Evolutionary conservation across 306 rosid species (phyloP).

Genomic region (Albizia julibrissin): DNA sequence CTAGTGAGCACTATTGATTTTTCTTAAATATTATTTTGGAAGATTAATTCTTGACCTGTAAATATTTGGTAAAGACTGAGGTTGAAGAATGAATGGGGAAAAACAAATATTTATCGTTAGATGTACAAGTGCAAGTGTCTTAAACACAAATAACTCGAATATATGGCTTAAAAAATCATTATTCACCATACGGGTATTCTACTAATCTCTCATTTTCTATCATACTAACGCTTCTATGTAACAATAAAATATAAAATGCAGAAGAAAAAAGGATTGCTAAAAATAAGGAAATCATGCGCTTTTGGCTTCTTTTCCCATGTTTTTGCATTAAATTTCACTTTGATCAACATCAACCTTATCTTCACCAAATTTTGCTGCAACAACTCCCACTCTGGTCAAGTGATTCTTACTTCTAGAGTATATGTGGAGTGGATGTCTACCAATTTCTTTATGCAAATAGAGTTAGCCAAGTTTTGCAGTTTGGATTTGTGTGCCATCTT

Average conservation of each 20-base stretch:
- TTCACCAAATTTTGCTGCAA: neutral
- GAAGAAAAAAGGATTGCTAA: neutral
- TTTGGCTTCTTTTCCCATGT: neutral
- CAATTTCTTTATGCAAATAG: neutral
- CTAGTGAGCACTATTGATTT: neutral
- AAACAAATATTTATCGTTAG: neutral
- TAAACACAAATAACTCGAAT: neutral
- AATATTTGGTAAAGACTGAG: neutral
- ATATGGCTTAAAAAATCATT: neutral
- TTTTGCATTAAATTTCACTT: neutral
- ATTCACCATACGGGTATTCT: neutral
- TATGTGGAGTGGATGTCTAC: neutral
- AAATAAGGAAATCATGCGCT: neutral
- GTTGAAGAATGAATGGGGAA: neutral
- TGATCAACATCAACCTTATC: neutral
- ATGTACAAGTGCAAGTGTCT: neutral
- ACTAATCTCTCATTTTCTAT: neutral
- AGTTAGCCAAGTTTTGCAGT: neutral
- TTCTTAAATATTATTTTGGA: neutral
- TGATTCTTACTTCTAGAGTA: neutral
- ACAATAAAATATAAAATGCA: neutral
- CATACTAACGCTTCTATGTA: neutral
- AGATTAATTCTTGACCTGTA: neutral
- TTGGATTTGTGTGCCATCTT: neutral
- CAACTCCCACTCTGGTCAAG: neutral